Base-by-base conservation (phyloP, 257 asterid genomes). In the Scutellaria barbata region DNA sequence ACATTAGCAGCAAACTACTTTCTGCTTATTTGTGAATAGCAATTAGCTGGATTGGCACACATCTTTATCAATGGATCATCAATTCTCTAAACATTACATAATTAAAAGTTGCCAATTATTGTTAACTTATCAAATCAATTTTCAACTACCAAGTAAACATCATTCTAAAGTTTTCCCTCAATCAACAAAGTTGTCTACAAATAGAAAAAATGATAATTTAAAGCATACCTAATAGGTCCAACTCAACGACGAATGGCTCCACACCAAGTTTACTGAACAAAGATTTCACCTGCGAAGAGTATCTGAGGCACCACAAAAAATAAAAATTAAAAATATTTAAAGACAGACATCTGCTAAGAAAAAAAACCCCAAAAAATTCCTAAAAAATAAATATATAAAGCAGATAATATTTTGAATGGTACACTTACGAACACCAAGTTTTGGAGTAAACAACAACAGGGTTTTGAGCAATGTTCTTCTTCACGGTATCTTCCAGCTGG, bases 371-470 rank as follows among this genome's bases (percentile, higher is more conserved):
- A 48, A 9, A 39, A 57, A 42, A 33, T 2, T 10, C 20, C 33
- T 16, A 1, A 67, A 22, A 46, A 37, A 62, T 4, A 53, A 50
- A 64, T 17, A 3, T 3, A 22, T 1, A 17, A 52, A 22, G 25
- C 2, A 59, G 40, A 39, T 0, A 10, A 47, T 10, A 11, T 22
- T 8, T 9, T 35, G 66, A 20, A 18, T 6, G 57, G 42, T 10
- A 54, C 69, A 87, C 98, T 79, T 62, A 94, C 98, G 96, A 85
- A 59, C 98, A 94, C 96, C 96, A 89, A 48, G 93, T 81, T 80
- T 94, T 94, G 81, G 98, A 91, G 81, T 94, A 94, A 46, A 94
- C 95, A 4, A 94, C 98, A 47, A 94, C 92, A 25, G 97, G 95
- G 71, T 84, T 86, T 4, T 84, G 91, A 22, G 64, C 66, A 65